Conservation (phyloP, 2,329 filamentous ascomycete genomes). For the Diaporthe destruens region DNA sequence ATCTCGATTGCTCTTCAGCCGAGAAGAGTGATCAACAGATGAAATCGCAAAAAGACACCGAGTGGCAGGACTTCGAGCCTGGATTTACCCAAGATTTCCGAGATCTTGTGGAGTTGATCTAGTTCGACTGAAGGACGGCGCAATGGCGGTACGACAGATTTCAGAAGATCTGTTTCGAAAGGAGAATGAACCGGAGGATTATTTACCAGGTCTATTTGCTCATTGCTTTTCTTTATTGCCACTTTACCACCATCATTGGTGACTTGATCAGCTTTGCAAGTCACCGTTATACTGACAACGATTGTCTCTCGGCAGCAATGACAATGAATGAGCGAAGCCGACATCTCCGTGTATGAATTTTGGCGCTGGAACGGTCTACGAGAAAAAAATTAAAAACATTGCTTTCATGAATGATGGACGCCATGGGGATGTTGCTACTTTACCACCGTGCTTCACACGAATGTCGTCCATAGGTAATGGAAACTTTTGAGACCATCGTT, state of each 20-base stretch:
- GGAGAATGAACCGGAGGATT: too few relatives aligned
- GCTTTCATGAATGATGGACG: not conserved
- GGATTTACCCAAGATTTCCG: slow-evolving; percentile 34
- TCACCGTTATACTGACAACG: not conserved
- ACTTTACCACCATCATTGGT: not conserved
- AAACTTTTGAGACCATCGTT: not conserved
- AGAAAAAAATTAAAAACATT: not conserved
- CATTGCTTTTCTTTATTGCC: not conserved
- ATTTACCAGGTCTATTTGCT: not conserved
- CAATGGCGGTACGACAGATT: too few relatives aligned
- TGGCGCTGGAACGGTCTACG: not conserved
- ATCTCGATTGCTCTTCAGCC: not conserved
- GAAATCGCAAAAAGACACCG: not conserved
- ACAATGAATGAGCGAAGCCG: not conserved
- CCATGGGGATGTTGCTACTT: not conserved
- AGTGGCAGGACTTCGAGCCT: slow-evolving; percentile 38
- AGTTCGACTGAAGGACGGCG: not conserved
- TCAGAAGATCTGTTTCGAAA: too few relatives aligned
- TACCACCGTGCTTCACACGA: too few relatives aligned
- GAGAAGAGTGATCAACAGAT: too few relatives aligned
- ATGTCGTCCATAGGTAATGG: not conserved
- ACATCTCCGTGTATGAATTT: not conserved
- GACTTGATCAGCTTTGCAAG: not conserved
- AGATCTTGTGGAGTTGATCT: slow-evolving; percentile 39
- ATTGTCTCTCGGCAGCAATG: not conserved